Base-by-base conservation (phyloP, 306 rosid species). In the Cotoneaster glaucophyllus region DNA sequence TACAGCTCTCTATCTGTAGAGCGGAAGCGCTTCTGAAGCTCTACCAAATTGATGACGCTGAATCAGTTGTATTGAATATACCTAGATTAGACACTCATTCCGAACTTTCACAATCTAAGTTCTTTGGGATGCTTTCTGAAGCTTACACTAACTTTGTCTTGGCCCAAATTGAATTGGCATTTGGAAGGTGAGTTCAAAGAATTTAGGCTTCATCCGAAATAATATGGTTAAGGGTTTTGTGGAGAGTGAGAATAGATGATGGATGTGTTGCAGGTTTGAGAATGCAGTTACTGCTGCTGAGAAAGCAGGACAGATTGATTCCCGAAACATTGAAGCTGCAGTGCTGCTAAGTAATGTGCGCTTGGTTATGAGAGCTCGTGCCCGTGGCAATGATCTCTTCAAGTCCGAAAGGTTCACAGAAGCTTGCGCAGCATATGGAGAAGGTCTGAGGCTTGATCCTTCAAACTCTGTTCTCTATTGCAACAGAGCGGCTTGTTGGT, bases 1-100 rank as follows among this genome's bases (percentile, higher is more conserved):
- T 87, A 86, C 98, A 95, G 98, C 93, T 92, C 90, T 86, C 85
- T 82, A 84, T 89, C 90, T 89, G 98, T 92, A 95, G 96, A 90
- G 97, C 87, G 66, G 97, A 95, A 86, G 97, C 98, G 22, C 84
- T 85, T 75, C 83, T 95, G 84, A 92, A 95, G 87, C 91, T 92
- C 59, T 93, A 87, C 65, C 98, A 89, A 82, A 84, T 95, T 70
- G 93, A 92, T 69, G 97, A 90, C 66, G 97, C 97, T 2, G 96
- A 85, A 77, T 86, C 80, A 26, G 74, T 86, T 79, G 41, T 89
- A 44, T 75, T 52, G 44, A 82, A 80, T 54, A 79, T 80, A 71
- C 84, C 91, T 6, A 90, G 86, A 75, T 26, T 75, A 5, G 93
- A 89, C 57, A 71, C 70, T 39, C 21, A 50, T 50, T 18, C 83